phyloP scores from a whole-genome alignment of 139 green algal genomes.

The Chlamydomonas sp. region DNA sequence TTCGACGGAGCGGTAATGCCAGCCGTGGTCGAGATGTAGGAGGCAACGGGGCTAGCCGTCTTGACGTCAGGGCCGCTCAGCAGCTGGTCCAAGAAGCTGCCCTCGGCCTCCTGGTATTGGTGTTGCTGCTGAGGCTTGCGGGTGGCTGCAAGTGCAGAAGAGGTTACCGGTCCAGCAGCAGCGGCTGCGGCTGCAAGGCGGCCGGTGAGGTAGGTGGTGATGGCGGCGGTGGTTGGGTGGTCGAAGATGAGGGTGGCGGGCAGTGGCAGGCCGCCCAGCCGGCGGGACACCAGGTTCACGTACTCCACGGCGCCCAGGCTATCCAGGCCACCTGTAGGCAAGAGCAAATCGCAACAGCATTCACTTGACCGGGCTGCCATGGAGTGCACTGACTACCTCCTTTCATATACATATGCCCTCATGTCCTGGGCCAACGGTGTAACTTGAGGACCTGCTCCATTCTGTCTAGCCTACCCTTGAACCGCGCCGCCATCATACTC shows the following conservation, averaged over 20 bases:
- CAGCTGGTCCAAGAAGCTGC: too few species aligned
- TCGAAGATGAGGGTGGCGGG: constrained; percentile 78
- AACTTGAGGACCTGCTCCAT: too few species aligned
- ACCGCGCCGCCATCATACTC: not conserved
- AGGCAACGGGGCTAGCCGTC: too few species aligned
- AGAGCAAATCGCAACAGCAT: not conserved
- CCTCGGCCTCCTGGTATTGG: too few species aligned
- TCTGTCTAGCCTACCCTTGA: too few species aligned
- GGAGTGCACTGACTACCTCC: too few species aligned
- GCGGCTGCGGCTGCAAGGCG: constrained; percentile 37
- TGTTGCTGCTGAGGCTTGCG: too few species aligned
- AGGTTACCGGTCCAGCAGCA: not conserved
- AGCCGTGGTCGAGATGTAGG: not conserved
- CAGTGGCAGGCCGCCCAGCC: constrained; percentile 58
- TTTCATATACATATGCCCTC: too few species aligned
- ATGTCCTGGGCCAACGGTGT: too few species aligned
- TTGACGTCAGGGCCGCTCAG: too few species aligned
- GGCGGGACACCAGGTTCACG: constrained; percentile 67
- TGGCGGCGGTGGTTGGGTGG: constrained; percentile 75
- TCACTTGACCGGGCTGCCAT: too few species aligned
- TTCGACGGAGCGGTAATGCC: not conserved
- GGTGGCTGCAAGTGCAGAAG: too few species aligned
- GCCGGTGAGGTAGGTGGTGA: constrained; percentile 49
- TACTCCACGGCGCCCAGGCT: constrained; percentile 86
- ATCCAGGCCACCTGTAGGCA: constrained; percentile 73